These are phyloP conservation scores for Xylaria intraflava DNA, from an alignment of 495 filamentous ascomycete species.

Conservation along the genomic window DNA sequence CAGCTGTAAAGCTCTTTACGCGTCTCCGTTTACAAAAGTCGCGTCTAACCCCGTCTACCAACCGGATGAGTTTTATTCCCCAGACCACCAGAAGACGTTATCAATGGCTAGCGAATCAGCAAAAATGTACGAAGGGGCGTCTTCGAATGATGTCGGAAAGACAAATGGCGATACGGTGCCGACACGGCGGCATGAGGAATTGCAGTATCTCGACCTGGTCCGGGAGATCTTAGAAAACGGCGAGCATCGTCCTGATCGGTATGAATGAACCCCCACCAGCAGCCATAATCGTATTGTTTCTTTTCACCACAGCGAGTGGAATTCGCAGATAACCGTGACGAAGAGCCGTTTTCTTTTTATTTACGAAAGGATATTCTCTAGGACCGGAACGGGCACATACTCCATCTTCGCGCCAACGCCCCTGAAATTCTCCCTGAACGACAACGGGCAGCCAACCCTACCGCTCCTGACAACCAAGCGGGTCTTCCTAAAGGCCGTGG, in stretches of 20 bases:
- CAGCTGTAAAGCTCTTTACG: neutral
- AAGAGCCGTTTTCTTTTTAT: too few relatives aligned
- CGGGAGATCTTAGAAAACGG: conserved; percentile 66
- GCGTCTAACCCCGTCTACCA: too few relatives aligned
- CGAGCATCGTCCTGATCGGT: conserved; percentile 76
- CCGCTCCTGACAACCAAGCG: conserved; percentile 95
- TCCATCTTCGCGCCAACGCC: conserved; percentile 82
- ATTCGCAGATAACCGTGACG: too few relatives aligned
- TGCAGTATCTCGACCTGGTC: conserved; percentile 73
- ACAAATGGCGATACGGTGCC: neutral
- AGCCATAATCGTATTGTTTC: neutral
- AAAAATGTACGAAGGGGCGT: neutral
- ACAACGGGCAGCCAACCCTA: conserved; percentile 54
- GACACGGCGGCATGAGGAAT: conserved; percentile 52
- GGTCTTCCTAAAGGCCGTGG: conserved; percentile 84
- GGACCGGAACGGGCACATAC: conserved; percentile 88
- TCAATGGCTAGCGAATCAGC: neutral
- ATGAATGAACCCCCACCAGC: conserved; percentile 3
- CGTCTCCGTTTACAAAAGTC: conserved; percentile 2
- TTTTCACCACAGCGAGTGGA: neutral
- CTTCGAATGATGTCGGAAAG: neutral
- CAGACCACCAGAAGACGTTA: neutral
- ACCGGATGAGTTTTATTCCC: too few relatives aligned
- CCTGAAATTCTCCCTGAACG: conserved; percentile 77
- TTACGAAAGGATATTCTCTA: neutral